These are phyloP conservation scores for Pseudogymnoascus sp. DNA, from an alignment of 2,329 filamentous ascomycete species.

Conservation along the genomic window DNA sequence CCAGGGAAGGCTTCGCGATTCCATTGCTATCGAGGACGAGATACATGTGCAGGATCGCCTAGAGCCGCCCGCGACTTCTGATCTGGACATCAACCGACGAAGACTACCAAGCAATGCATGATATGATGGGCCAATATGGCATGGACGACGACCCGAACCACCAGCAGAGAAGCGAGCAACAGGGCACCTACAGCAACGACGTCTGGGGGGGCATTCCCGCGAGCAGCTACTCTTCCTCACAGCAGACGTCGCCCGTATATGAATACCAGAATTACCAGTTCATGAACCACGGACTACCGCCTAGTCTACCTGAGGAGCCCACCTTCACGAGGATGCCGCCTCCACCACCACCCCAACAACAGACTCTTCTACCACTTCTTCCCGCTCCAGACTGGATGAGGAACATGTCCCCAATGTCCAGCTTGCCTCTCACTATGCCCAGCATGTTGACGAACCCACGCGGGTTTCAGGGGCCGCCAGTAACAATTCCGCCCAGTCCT, in stretches of 20 bases:
- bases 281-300: slow-evolving; percentile 48
- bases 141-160: slow-evolving; percentile 30
- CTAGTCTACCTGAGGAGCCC: slow-evolving; percentile 53
- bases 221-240: slow-evolving; percentile 37
- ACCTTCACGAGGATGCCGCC: slow-evolving; percentile 49
- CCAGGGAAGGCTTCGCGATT: neutral
- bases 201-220: slow-evolving; percentile 48
- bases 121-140: slow-evolving; percentile 30
- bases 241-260: slow-evolving; percentile 62
- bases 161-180: slow-evolving; percentile 35
- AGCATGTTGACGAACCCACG: slow-evolving; percentile 72
- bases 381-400: slow-evolving; percentile 32
- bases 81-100: neutral
- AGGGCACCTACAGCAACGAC: slow-evolving; percentile 39
- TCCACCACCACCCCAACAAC: slow-evolving; percentile 46
- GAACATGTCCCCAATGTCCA: neutral
- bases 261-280: slow-evolving; percentile 62
- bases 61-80: neutral
- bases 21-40: neutral
- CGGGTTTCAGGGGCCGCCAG: slow-evolving; percentile 52
- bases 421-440: slow-evolving; percentile 61
- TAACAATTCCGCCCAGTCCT: slow-evolving; percentile 48
- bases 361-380: slow-evolving; percentile 65
- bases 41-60: neutral
- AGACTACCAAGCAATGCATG: slow-evolving; percentile 26